Conservation (phyloP, 495 filamentous ascomycete genomes). For the Apodospora peruviana region DNA sequence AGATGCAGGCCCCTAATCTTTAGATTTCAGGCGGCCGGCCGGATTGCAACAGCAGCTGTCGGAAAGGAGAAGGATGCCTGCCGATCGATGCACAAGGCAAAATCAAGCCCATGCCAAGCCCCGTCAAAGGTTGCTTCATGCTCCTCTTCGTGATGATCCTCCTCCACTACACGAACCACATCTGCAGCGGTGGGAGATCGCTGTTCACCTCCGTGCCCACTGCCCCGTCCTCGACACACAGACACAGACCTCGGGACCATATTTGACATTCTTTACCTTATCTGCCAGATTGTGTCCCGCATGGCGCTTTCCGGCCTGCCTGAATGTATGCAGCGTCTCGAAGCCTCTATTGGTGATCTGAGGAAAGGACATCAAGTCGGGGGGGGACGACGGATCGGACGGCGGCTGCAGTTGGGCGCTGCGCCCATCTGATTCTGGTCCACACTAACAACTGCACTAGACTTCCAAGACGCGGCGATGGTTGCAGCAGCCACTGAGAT, state of each 20-base stretch:
- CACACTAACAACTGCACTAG: no score
- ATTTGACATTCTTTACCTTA: not conserved
- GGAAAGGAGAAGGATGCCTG: constrained; percentile 9
- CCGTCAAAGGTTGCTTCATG: not conserved
- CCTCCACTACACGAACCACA: not conserved
- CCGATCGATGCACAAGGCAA: constrained; percentile 11
- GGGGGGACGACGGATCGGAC: no score
- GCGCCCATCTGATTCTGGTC: not conserved
- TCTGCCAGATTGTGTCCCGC: not conserved
- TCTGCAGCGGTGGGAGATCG: not conserved
- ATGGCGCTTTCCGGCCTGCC: no score
- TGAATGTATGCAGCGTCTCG: no score
- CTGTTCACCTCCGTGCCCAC: not conserved
- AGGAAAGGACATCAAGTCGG: no score
- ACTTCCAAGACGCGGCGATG: not conserved
- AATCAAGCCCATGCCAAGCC: not conserved
- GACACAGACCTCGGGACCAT: no score
- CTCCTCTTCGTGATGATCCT: not conserved
- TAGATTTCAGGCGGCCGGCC: constrained; percentile 8
- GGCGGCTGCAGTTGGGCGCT: not conserved
- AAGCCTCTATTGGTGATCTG: no score
- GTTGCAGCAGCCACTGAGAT: no score
- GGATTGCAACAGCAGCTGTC: not conserved
- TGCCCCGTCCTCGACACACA: not conserved
- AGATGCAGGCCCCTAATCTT: constrained; percentile 2